Conservation (phyloP, 345 rosid genomes). For the Turnera subulata region DNA sequence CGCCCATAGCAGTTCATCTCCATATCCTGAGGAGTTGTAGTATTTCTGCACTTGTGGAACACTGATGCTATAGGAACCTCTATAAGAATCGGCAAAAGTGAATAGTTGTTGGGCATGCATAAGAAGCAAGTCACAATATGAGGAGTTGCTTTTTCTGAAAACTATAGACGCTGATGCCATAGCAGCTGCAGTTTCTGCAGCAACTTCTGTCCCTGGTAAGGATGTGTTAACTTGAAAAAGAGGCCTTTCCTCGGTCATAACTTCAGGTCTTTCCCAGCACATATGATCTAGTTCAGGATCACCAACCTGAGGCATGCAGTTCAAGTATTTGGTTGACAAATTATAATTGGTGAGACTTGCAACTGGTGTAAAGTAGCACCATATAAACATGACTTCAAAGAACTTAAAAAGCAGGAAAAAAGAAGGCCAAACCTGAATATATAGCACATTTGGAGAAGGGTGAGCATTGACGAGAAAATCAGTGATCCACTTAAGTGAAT, state of each 20-base stretch:
- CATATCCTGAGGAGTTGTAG: slow-evolving; percentile 25
- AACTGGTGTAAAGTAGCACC: too few relatives aligned
- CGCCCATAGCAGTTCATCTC: slow-evolving; percentile 27
- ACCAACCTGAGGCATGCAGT: slow-evolving; percentile 16
- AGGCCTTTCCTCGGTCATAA: slow-evolving; percentile 17
- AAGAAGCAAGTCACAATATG: slow-evolving; percentile 17
- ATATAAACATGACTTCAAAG: neutral
- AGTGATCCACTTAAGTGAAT: slow-evolving; percentile 27
- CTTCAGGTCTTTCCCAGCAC: slow-evolving; percentile 28
- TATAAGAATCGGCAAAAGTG: slow-evolving; percentile 20
- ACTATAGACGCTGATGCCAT: slow-evolving; percentile 33
- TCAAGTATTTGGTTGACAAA: too few relatives aligned
- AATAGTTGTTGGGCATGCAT: slow-evolving; percentile 22
- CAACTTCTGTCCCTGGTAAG: slow-evolving; percentile 21
- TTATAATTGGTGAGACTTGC: too few relatives aligned
- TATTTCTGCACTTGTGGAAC: slow-evolving; percentile 15
- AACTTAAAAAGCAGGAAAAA: neutral
- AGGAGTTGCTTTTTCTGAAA: slow-evolving; percentile 17
- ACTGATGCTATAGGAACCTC: slow-evolving; percentile 25
- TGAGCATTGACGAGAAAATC: slow-evolving; percentile 28
- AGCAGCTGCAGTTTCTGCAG: slow-evolving; percentile 31
- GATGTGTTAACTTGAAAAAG: slow-evolving; percentile 15
- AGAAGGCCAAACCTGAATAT: slow-evolving; percentile 16
- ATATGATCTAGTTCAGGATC: slow-evolving; percentile 25
- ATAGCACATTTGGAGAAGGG: slow-evolving; percentile 17